Evolutionary conservation across 2,329 filamentous ascomycete genomes (phyloP).

Genomic region (Apiospora kogelbergensis): DNA sequence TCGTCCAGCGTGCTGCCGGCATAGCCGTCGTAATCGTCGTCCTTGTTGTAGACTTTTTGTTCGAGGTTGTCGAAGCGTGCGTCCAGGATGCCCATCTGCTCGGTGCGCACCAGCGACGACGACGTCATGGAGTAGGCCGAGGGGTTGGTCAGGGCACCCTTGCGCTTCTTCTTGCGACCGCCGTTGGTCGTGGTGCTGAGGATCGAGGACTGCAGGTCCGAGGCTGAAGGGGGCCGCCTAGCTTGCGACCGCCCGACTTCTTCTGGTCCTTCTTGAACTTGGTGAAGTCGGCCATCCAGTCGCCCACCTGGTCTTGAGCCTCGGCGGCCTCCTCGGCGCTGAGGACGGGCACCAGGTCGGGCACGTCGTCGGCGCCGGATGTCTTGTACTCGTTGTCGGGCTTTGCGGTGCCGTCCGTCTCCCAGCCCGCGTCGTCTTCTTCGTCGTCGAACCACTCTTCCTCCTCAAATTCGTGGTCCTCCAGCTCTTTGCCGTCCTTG

Average conservation of each 20-base stretch:
- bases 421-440: slow-evolving; percentile 80
- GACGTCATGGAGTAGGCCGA: slow-evolving; percentile 92
- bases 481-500: slow-evolving; percentile 68
- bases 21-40: slow-evolving; percentile 47
- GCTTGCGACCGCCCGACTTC: slow-evolving; percentile 39
- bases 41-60: slow-evolving; percentile 56
- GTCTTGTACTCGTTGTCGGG: slow-evolving; percentile 57
- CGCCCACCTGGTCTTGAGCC: slow-evolving; percentile 60
- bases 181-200: slow-evolving; percentile 77
- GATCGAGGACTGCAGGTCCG: slow-evolving; percentile 67
- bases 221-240: slow-evolving; percentile 48
- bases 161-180: slow-evolving; percentile 88
- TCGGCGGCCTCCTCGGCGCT: slow-evolving; percentile 35
- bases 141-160: slow-evolving; percentile 85
- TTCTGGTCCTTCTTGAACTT: slow-evolving; percentile 87
- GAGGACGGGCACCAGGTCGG: slow-evolving; percentile 43
- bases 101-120: slow-evolving; percentile 82
- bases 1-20: slow-evolving; percentile 48
- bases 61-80: slow-evolving; percentile 90
- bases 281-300: slow-evolving; percentile 90
- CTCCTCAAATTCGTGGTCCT: slow-evolving; percentile 77
- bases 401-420: slow-evolving; percentile 89
- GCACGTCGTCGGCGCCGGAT: slow-evolving; percentile 38
- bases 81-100: slow-evolving; percentile 82
- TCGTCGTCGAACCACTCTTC: slow-evolving; percentile 53